Percentiles rank a stretch among this genome's conserved stretches.
Evolutionary conservation across 2,329 filamentous ascomycete species (phyloP).

Genomic region (Colletotrichum sp.): DNA sequence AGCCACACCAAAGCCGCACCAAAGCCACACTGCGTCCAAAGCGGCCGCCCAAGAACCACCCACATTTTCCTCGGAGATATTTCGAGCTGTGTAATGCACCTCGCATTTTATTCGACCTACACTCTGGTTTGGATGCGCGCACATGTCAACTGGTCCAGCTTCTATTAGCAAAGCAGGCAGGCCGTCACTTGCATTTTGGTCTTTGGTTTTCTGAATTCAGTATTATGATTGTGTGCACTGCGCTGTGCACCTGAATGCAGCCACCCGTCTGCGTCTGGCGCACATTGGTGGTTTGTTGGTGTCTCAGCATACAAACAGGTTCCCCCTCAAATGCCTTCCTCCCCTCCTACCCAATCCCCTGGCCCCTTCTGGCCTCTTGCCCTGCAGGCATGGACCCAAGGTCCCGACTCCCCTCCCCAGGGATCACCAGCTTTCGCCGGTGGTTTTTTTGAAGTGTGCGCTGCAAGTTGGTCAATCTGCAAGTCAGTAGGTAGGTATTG

Average conservation of each 20-base stretch:
- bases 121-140: too few relatives aligned
- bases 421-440: background rate
- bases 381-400: background rate
- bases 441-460: background rate
- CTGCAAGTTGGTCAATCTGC: background rate
- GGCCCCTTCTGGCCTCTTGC: background rate
- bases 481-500: background rate
- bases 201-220: background rate
- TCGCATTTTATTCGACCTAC: too few relatives aligned
- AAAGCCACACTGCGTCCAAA: too few relatives aligned
- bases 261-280: background rate
- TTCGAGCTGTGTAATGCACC: too few relatives aligned
- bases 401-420: background rate
- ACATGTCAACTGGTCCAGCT: too few relatives aligned
- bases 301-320: background rate
- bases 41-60: too few relatives aligned
- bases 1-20: too few relatives aligned
- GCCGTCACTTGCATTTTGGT: background rate
- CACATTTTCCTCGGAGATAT: too few relatives aligned
- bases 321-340: background rate
- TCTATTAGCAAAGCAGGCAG: background rate
- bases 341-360: background rate
- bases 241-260: background rate
- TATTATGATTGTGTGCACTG: background rate
- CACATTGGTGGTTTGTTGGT: background rate